Base-by-base conservation (phyloP, 1,284 basidiomycete genomes). In the Neonothopanus nambi region DNA sequence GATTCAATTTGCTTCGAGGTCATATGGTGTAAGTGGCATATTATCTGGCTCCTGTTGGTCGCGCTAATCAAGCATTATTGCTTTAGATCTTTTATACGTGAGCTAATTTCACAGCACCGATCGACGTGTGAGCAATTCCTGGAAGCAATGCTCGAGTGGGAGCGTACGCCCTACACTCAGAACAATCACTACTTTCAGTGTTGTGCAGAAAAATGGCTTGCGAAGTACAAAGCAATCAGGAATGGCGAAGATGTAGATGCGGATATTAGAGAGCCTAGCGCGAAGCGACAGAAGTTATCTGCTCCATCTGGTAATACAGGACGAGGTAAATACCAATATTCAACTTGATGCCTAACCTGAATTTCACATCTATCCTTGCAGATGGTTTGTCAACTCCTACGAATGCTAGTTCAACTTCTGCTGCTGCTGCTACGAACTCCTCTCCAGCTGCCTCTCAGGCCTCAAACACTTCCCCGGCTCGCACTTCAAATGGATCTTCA, bases 141-240 rank as follows among this genome's bases (percentile, higher is more conserved):
- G n/a, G n/a, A n/a, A n/a, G n/a, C n/a, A 48, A 58, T 12, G 61
- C 63, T 74, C 5, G 58, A 69, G 24, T 59, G 65, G 20, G 75
- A 77, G 52, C 23, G 39, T 3, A 62, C 60, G 0, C 73, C 73
- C 1, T 73, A 57, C 54, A 77, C 74, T 9, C 74, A 70, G 52
- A 76, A 76, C 54, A 53, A 49, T 3, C 68, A 71, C 51, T 73
- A 75, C 51, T 65, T 75, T 1, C 47, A 61, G 6, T 41, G 61
- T 0, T 56, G 57, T 7, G 61, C 61, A 1, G 68, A 73, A 12
- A 70, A 68, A 45, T 74, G 70, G 67, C 53, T 71, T 1, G 57
- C 64, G 0, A 62, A 65, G 26, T 75, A 73, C 57, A 69, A 67
- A 40, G 21, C 47, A 64, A 63, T 8, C n/a, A n/a, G n/a, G n/a